Evolutionary conservation across 805 yeast species (phyloP), one percentile per base, ranked within the genome.

Genomic region (Wickerhamomyces bovis): DNA sequence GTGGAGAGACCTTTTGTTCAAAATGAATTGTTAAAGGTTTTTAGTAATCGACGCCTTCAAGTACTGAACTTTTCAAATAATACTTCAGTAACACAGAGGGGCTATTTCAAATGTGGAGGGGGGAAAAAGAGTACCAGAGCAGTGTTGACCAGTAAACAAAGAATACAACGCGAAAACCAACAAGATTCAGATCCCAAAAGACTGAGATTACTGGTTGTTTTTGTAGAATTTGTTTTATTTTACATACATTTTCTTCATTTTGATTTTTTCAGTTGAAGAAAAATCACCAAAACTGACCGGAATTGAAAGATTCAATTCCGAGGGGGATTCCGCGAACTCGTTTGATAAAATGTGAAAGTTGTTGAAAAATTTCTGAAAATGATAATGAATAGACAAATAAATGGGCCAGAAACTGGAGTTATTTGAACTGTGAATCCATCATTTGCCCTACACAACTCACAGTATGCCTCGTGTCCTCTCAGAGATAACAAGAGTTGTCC

Each of bases 381-480:
- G 12, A 33, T 16, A 16, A n/a, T 33, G 18, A 16, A 33, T 28
- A 28, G n/a, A 8, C 11, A 16, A 3, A 7, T n/a, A 18, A 33
- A 33, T 3, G 36, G 33, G n/a, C 15, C 18, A 4, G 15, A 31
- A 31, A 18, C 35, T 33, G 20, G n/a, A 28, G n/a, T 28, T 13
- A 13, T 28, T 13, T 6, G 31, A n/a, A 28, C n/a, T 28, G n/a
- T 28, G n/a, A 13, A 13, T 3, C n/a, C 12, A 3, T 13, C 7
- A 12, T 28, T 28, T 7, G n/a, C 31, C 31, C 31, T 13, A 28
- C n/a, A 13, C n/a, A 15, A 3, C 31, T 4, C 11, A 28, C 21
- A 48, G 30, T 23, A 58, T 60, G 64, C 57, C 63, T 33, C 56
- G 64, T 42, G 53, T 57, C 21, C 13, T 53, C 1, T 18, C 58